Base-by-base conservation (phyloP, 371 early-diverging fungal genomes). In the Mortierella sp. region DNA sequence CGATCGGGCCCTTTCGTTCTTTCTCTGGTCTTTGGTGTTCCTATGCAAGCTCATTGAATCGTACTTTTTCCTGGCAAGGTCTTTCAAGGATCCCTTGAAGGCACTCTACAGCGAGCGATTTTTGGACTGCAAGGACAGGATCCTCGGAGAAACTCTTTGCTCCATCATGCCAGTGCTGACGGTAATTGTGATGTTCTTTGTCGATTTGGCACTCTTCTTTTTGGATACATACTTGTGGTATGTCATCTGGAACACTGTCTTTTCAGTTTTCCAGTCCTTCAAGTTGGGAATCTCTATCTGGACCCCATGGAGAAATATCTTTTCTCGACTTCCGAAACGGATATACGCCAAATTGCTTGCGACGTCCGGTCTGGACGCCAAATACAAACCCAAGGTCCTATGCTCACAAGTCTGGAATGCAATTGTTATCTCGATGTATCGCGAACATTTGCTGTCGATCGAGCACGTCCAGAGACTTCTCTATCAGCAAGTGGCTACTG, bases 191-290 rank as follows among this genome's bases (percentile, higher is more conserved):
- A 92, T 96, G 93, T 88, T 94, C 77, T 74, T 93, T 58, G 87
- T 94, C 67, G 91, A 94, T 62, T 68, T 95, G 47, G 84, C 92
- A 9, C 86, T 96, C 26, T 96, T 93, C 82, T 95, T 96, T 83
- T 81, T 96, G 75, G 96, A 96, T 65, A 94, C 96, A 0, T 96
- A 96, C 72, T 85, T 96, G 48, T 96, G 97, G 96, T 96, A 95
- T 74, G 93, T 95, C 50, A 92, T 94, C 58, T 94, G 92, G 91
- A 94, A 90, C 81, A 91, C 93, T 2, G 75, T 92, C 30, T 93
- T 95, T 64, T 94, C 94, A 0, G 93, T 95, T 23, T 88, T 89
- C 23, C 85, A 90, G 50, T 91, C 95, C 1, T 93, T 96, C 63
- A 89, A 91, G 57, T 88, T 93, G 16, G 96, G 95, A 37, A 88